phyloP scores from a whole-genome alignment of 441 rosid species.

The Adansonia grandidieri region DNA sequence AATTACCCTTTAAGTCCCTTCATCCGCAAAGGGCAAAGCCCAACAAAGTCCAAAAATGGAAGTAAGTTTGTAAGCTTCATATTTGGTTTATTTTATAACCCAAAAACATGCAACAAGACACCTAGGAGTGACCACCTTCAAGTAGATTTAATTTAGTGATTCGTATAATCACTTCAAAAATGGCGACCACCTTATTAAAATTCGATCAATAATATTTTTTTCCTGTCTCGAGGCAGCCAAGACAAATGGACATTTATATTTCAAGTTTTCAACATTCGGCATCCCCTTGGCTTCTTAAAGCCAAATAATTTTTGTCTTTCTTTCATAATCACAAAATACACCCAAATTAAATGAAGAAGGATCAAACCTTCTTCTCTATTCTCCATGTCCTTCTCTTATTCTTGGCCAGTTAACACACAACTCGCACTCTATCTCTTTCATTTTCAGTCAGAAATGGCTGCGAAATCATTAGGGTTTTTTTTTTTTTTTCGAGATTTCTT shows the following conservation, averaged over 20 bases:
- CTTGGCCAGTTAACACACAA: neutral
- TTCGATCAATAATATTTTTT: no score
- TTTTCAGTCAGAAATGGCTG: slow-evolving; percentile 37
- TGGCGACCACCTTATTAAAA: no score
- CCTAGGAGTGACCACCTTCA: no score
- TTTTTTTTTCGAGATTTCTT: neutral
- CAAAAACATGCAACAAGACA: no score
- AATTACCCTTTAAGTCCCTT: neutral
- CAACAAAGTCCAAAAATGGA: neutral
- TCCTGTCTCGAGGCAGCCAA: no score
- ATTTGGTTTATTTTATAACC: no score
- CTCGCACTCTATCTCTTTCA: no score
- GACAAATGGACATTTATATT: neutral
- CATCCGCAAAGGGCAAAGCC: neutral
- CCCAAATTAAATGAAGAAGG: neutral
- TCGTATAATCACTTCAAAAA: no score
- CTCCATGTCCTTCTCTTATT: slow-evolving; percentile 2
- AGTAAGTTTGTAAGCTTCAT: neutral
- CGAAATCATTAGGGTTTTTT: slow-evolving; percentile 25
- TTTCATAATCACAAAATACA: neutral
- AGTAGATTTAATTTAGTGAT: no score
- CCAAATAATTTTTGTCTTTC: slow-evolving; percentile 26
- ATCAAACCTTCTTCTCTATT: slow-evolving; percentile 12
- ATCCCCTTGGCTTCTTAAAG: neutral
- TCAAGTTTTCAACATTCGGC: slow-evolving; percentile 27